phyloP scores from a whole-genome alignment of 139 green algal genomes.

The Edaphochlamys debaryana region DNA sequence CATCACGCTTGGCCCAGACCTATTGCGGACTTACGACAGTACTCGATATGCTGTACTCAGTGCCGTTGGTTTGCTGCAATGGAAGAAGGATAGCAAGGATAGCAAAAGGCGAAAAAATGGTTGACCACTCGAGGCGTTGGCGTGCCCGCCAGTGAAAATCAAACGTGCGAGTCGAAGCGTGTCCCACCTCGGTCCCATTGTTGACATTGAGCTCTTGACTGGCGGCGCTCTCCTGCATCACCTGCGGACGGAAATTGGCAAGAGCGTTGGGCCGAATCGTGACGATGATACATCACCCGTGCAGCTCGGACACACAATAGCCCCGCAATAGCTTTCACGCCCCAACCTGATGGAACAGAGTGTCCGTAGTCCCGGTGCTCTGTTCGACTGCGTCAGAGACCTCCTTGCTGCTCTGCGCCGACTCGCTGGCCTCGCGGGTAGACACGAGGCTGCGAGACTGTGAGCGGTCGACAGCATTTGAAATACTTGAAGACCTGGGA shows the following conservation, averaged over 20 bases:
- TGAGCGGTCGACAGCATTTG: neutral
- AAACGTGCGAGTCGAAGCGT: too few relatives aligned
- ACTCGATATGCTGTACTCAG: neutral
- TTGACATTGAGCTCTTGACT: neutral
- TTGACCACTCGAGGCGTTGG: too few relatives aligned
- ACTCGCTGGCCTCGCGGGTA: conserved; percentile 1
- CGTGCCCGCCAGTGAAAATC: too few relatives aligned
- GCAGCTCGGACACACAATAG: too few relatives aligned
- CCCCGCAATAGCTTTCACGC: too few relatives aligned
- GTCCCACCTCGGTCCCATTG: conserved; percentile 10
- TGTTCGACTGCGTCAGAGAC: neutral
- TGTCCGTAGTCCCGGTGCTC: neutral
- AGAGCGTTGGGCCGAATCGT: too few relatives aligned
- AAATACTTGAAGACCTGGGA: conserved; percentile 1
- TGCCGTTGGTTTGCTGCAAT: conserved; percentile 9
- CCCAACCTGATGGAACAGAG: neutral
- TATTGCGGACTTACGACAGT: neutral
- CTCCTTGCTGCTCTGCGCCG: neutral
- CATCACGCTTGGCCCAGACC: too few relatives aligned
- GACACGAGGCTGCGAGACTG: neutral
- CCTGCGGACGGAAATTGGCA: neutral
- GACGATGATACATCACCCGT: too few relatives aligned
- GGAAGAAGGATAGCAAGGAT: too few relatives aligned
- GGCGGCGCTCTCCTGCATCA: neutral
- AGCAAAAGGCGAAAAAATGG: too few relatives aligned